Base-by-base conservation (phyloP, 1,139 yeast species). In the Wickerhamomyces sp. region DNA sequence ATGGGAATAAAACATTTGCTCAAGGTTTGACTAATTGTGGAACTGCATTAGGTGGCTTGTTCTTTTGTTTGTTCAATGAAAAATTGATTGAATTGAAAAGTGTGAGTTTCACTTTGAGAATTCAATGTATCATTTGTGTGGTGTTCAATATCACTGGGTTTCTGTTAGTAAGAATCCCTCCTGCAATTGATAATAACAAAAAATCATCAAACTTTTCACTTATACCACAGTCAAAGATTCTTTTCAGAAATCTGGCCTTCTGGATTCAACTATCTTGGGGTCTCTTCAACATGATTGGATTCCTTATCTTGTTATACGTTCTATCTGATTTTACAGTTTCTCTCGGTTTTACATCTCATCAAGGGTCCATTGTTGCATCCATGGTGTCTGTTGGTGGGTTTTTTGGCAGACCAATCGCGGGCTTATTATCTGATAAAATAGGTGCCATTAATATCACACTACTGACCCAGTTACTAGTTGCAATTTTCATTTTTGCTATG, bases 71-170 rank as follows among this genome's bases (percentile, higher is more conserved):
- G 16, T 61, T 56, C 8, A 57, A 59, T 40, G 58, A 63, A 35
- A 41, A 54, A 5, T 12, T 63, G 38, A 51, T 31, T n/a, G 31
- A 67, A 20, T 51, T 52, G 9, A 68, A 74, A 7, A 76, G 78
- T 1, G 68, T 76, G 45, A 78, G 63, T 38, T 81, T 87, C 87
- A 80, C 85, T 0, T 62, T 78, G 41, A 60, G 86, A 42, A 68
- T 75, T 65, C 67, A 71, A 32, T 81, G 74, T 7, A 54, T 69
- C 16, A 63, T 68, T 36, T 57, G 64, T 33, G 60, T 63, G 2
- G 52, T 49, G n/a, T 52, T 65, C 39, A 52, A 63, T 27, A 24
- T 52, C 3, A 20, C 60, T 7, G 59, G 65, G 12, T 52, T 65
- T 19, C 31, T 68, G n/a, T 54, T 79, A 29, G 58, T 77, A 44